A percentile compares a stretch with the other conserved stretches of the same genome.
These are phyloP conservation scores for Athelia psychrophila DNA, from an alignment of 1,284 basidiomycete species.

Conservation along the genomic window DNA sequence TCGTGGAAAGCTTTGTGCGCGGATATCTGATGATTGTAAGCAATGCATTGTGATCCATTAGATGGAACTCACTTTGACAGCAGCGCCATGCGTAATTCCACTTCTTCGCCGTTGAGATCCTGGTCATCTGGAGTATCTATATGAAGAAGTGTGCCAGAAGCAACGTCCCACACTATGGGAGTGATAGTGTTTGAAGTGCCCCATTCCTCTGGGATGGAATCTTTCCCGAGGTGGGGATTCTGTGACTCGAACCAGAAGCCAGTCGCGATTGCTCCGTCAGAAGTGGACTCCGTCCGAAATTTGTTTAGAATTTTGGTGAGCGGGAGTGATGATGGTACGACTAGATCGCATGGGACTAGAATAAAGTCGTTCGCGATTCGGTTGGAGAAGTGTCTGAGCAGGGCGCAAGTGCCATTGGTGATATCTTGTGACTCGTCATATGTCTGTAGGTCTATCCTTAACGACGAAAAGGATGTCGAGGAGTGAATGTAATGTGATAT, in stretches of 20 bases:
- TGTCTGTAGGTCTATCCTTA: constrained; percentile 72
- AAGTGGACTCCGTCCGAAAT: constrained; percentile 69
- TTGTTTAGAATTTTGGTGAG: constrained; percentile 76
- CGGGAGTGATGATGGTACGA: constrained; percentile 71
- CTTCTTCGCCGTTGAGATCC: constrained; percentile 67
- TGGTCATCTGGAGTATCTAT: constrained; percentile 64
- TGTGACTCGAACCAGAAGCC: constrained; percentile 71
- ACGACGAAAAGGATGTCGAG: constrained; percentile 52
- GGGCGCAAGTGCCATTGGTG: constrained; percentile 63
- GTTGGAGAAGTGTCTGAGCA: constrained; percentile 66
- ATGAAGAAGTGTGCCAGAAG: constrained; percentile 66
- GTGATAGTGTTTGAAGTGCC: constrained; percentile 37
- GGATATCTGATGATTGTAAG: constrained; percentile 58
- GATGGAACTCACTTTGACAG: constrained; percentile 50
- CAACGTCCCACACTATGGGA: constrained; percentile 66
- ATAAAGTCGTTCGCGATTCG: constrained; percentile 83
- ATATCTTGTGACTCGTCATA: constrained; percentile 70
- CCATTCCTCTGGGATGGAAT: constrained; percentile 62
- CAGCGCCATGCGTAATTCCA: constrained; percentile 72
- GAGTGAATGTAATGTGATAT: constrained; percentile 83
- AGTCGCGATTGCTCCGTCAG: constrained; percentile 71
- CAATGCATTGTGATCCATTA: constrained; percentile 2
- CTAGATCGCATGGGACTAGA: constrained; percentile 89
- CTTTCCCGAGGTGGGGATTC: constrained; percentile 47
- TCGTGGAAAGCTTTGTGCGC: constrained; percentile 65